A percentile compares a stretch with the other conserved stretches of the same genome.
Conservation (phyloP, 352 stramenopile species). For the Pythium dissotocum region DNA sequence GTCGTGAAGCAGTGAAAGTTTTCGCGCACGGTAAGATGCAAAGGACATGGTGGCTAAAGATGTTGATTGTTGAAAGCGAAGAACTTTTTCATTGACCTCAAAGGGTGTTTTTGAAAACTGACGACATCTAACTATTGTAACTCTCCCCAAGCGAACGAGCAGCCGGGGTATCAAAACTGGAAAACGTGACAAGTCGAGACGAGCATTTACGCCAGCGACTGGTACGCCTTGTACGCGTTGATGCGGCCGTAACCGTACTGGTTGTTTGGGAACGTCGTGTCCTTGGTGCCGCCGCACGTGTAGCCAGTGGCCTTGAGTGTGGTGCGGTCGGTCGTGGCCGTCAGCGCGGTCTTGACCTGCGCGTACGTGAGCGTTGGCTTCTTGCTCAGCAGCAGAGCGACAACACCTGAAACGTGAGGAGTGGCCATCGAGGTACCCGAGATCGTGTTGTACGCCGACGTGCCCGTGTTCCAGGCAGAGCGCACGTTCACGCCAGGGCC, state of each 20-base stretch:
- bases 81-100: background rate
- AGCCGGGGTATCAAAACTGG: too few relatives aligned
- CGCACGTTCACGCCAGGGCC: conserved; percentile 12
- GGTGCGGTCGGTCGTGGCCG: background rate
- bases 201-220: too few relatives aligned
- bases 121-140: too few relatives aligned
- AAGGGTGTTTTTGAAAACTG: background rate
- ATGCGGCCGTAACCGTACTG: conserved; percentile 31
- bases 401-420: conserved; percentile 29
- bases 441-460: conserved; percentile 16
- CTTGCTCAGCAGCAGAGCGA: conserved; percentile 23
- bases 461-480: conserved; percentile 11
- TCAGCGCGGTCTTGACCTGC: too few relatives aligned
- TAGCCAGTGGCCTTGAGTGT: background rate
- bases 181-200: too few relatives aligned
- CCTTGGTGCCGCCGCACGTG: too few relatives aligned
- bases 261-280: background rate
- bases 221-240: background rate
- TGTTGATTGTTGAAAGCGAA: too few relatives aligned
- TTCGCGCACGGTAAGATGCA: background rate
- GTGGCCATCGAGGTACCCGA: conserved; percentile 34
- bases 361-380: conserved; percentile 2
- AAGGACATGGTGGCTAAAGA: too few relatives aligned
- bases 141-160: too few relatives aligned
- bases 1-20: background rate